Evolutionary conservation across 2,329 filamentous ascomycete genomes (phyloP).

Genomic region (Coccinonectria pachysandricola): DNA sequence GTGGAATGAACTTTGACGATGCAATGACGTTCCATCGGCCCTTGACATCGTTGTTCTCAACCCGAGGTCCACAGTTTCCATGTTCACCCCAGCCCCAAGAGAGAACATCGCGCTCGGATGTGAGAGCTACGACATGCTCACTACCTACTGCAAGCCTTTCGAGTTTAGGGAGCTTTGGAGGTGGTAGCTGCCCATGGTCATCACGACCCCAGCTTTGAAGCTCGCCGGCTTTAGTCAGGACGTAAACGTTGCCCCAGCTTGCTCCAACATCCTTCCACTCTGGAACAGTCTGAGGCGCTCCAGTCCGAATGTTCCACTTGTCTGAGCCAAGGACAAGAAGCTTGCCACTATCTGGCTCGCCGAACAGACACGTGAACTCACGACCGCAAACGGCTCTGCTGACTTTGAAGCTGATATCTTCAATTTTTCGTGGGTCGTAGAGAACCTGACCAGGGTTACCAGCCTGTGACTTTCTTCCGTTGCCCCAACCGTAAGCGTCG

Average conservation of each 20-base stretch:
- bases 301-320: slow-evolving; percentile 57
- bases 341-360: slow-evolving; percentile 42
- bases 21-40: slow-evolving; percentile 59
- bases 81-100: slow-evolving; percentile 98
- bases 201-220: slow-evolving; percentile 72
- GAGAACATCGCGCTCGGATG: slow-evolving; percentile 54
- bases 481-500: slow-evolving; percentile 80
- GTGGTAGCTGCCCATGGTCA: slow-evolving; percentile 73
- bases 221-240: slow-evolving; percentile 50
- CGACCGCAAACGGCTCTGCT: slow-evolving; percentile 64
- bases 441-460: slow-evolving; percentile 47
- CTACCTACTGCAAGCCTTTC: slow-evolving; percentile 69
- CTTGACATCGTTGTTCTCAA: slow-evolving; percentile 55
- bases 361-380: slow-evolving; percentile 72
- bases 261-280: slow-evolving; percentile 61
- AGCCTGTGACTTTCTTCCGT: slow-evolving; percentile 74
- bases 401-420: slow-evolving; percentile 49
- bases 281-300: slow-evolving; percentile 40
- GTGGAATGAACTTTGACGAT: slow-evolving; percentile 42
- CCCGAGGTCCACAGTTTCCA: slow-evolving; percentile 77
- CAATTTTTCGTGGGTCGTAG: slow-evolving; percentile 51
- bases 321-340: slow-evolving; percentile 62
- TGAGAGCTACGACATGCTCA: slow-evolving; percentile 74
- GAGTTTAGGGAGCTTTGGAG: slow-evolving; percentile 47
- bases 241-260: slow-evolving; percentile 74